phyloP scores from a whole-genome alignment of 2,329 filamentous ascomycete genomes.

The Clarireedia monteithiana region DNA sequence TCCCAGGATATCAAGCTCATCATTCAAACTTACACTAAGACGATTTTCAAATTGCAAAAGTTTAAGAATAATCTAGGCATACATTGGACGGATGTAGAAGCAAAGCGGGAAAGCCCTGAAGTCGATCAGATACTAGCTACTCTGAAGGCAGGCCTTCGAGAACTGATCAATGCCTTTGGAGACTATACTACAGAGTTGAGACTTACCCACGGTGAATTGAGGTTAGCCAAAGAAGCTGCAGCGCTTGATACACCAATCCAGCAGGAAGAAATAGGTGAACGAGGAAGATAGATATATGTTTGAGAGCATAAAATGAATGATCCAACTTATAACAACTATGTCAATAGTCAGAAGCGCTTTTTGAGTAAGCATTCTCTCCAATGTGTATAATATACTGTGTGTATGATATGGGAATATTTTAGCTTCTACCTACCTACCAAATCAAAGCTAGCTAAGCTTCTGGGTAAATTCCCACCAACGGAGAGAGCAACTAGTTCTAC shows the following conservation, averaged over 20 bases:
- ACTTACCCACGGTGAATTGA: conserved; percentile 62
- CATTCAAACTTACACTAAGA: conserved; percentile 62
- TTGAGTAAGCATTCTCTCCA: not conserved
- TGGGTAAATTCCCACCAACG: too few relatives aligned
- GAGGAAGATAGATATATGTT: not conserved
- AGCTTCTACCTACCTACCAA: not conserved
- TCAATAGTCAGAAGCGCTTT: not conserved
- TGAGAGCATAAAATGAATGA: not conserved
- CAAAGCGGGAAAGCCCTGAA: conserved; percentile 47
- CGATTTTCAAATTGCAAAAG: conserved; percentile 60
- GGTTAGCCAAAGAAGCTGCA: conserved; percentile 60
- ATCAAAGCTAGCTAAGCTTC: too few relatives aligned
- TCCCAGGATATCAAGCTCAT: conserved; percentile 70
- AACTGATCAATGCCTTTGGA: conserved; percentile 64
- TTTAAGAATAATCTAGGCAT: conserved; percentile 52
- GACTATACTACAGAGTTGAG: conserved; percentile 65
- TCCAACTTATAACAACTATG: not conserved
- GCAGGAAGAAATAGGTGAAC: conserved; percentile 1
- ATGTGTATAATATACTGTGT: not conserved
- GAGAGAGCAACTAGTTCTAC: too few relatives aligned
- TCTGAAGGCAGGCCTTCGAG: conserved; percentile 56
- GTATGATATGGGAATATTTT: not conserved
- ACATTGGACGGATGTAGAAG: conserved; percentile 73
- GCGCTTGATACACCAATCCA: conserved; percentile 1
- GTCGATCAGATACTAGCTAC: conserved; percentile 62